Evolutionary conservation across 2,329 filamentous ascomycete species (phyloP).

Genomic region (Chalaropsis thielavioides): DNA sequence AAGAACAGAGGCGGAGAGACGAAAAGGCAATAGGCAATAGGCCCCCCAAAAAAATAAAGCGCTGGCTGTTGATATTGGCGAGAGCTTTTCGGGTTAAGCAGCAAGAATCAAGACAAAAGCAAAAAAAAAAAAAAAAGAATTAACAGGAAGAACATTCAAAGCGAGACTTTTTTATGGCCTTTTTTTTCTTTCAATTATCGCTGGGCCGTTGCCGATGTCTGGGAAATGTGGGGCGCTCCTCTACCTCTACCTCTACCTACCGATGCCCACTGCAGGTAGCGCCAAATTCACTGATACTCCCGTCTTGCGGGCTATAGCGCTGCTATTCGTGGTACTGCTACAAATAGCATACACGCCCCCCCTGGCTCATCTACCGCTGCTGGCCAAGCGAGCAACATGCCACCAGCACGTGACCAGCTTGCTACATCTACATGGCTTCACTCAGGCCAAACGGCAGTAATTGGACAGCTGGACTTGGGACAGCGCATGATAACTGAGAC

Average conservation of each 20-base stretch:
- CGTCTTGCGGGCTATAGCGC: not conserved
- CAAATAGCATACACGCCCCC: not conserved
- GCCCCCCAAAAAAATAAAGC: not conserved
- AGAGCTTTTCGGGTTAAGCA: not conserved
- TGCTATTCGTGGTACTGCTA: not conserved
- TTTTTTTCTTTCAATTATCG: not conserved
- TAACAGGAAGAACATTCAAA: not conserved
- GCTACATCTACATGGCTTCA: not conserved
- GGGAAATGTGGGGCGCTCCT: constrained; percentile 3
- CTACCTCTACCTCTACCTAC: no score
- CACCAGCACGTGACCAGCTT: not conserved
- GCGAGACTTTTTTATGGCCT: not conserved
- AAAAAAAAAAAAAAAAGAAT: not conserved
- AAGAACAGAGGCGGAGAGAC: no score
- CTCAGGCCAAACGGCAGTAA: no score
- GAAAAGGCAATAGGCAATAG: not conserved
- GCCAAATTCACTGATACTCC: not conserved
- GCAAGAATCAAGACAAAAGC: no score
- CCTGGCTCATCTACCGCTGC: not conserved
- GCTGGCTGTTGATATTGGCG: not conserved
- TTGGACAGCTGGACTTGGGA: not conserved
- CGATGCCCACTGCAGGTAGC: not conserved
- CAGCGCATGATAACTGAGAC: not conserved
- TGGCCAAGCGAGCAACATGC: not conserved
- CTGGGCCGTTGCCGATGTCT: constrained; percentile 8